Evolutionary conservation across 495 filamentous ascomycete genomes (phyloP), one percentile per base, ranked within the genome.

Genomic region (Corynascus novoguineensis): DNA sequence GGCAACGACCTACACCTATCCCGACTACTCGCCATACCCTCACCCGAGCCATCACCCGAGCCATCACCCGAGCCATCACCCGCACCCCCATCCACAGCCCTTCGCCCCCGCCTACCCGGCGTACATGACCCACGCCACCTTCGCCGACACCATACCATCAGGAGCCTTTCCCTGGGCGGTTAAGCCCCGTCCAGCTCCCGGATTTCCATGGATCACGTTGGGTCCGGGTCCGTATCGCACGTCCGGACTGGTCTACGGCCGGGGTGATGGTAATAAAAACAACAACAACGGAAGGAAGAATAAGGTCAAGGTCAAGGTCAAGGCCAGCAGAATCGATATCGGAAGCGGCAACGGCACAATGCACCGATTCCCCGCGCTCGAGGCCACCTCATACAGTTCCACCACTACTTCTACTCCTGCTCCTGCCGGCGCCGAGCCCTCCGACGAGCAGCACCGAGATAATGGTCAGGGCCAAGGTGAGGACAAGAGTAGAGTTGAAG

Each of bases 151-250:
- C 32, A 53, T 57, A 40, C 61, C 57, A 5, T 9, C 4, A 7
- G 52, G 56, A 22, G 52, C 55, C 7, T 40, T 19, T 27, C 45
- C 52, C 47, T 62, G 52, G 60, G 41, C 46, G 15, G 17, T 19
- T n/a, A 29, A n/a, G n/a, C 25, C 54, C 14, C 34, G 32, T n/a
- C 19, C 12, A 11, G n/a, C 47, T 4, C 38, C 46, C 27, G 41
- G 31, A 28, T 46, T 35, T 12, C 40, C 58, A 0, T 25, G 35
- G 53, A 10, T 47, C 4, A 41, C 32, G 3, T 27, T 45, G n/a
- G 60, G 60, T 21, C 56, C 52, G 1, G 61, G 61, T 6, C 58
- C 58, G 9, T 63, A 53, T 15, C 40, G 31, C 10, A 45, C 42
- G 14, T 14, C 42, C 1, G 60, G 60, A 0, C 15, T 58, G 10